A percentile compares a stretch with the other conserved stretches of the same genome.
These are phyloP conservation scores for Neofusicoccum sp. DNA, from an alignment of 2,329 filamentous ascomycete genomes.

Conservation along the genomic window DNA sequence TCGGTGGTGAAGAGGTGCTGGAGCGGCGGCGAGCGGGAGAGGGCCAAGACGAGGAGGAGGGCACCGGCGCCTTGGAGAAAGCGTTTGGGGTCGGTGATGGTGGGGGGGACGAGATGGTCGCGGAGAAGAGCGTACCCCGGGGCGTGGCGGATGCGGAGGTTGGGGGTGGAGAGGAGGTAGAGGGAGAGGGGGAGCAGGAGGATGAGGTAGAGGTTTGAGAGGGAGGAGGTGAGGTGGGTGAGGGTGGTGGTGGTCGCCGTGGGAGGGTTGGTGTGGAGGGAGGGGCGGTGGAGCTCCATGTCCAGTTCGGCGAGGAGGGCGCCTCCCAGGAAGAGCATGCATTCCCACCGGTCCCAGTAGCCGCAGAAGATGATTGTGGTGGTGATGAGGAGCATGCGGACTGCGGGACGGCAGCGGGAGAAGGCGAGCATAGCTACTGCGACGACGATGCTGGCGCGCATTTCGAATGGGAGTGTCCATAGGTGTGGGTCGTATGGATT, in stretches of 20 bases:
- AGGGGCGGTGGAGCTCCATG: background rate
- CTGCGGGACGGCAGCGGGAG: background rate
- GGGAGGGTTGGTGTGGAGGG: background rate
- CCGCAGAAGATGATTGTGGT: constrained; percentile 57
- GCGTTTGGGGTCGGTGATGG: constrained; percentile 16
- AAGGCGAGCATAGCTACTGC: constrained; percentile 43
- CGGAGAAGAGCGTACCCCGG: background rate
- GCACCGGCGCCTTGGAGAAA: constrained; percentile 14
- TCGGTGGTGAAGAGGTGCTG: background rate
- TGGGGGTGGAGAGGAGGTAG: constrained; percentile 17
- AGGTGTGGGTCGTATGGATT: constrained; percentile 37
- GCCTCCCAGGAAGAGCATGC: constrained; percentile 9
- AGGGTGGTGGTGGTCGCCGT: too few species aligned
- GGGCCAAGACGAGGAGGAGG: background rate
- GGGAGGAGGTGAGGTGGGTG: background rate
- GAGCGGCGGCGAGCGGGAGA: background rate
- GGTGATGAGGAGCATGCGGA: constrained; percentile 56
- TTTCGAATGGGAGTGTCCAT: constrained; percentile 51
- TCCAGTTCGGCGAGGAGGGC: constrained; percentile 7
- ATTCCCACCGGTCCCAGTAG: constrained; percentile 24
- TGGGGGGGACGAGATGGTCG: background rate
- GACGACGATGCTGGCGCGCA: constrained; percentile 48
- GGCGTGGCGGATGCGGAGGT: constrained; percentile 5
- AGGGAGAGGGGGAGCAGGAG: constrained; percentile 2
- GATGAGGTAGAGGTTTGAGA: background rate